phyloP scores from a whole-genome alignment of 805 yeast genomes.

The Kodamaea leandrae region DNA sequence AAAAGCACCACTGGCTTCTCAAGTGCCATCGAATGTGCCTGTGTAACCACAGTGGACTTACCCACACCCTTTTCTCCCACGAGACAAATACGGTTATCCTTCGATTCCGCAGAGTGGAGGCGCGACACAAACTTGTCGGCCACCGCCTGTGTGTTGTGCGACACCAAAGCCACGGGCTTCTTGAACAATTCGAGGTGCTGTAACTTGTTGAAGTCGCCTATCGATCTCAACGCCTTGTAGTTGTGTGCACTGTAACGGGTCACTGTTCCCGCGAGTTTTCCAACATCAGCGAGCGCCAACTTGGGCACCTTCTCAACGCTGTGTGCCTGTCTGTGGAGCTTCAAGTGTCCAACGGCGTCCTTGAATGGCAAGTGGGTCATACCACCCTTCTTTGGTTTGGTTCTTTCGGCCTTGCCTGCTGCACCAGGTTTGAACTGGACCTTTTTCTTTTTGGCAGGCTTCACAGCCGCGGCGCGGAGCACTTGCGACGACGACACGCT shows the following conservation, averaged over 20 bases:
- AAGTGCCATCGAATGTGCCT: constrained; percentile 57
- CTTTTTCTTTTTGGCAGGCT: constrained; percentile 23
- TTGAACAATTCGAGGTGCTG: constrained; percentile 64
- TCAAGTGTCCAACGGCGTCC: constrained; percentile 35
- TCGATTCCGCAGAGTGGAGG: constrained; percentile 29
- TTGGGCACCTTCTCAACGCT: constrained; percentile 17
- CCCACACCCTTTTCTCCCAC: constrained; percentile 77
- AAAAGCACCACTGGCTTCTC: constrained; percentile 46
- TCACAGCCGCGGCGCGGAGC: constrained; percentile 12
- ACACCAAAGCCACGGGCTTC: constrained; percentile 58
- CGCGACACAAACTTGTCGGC: constrained; percentile 39
- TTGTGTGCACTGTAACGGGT: constrained; percentile 40
- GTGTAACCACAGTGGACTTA: constrained; percentile 70
- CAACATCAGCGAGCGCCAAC: constrained; percentile 12
- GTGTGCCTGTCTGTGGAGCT: constrained; percentile 33
- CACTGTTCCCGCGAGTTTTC: constrained; percentile 16
- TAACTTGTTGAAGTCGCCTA: constrained; percentile 64
- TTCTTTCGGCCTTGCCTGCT: constrained; percentile 12
- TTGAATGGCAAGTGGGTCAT: constrained; percentile 40
- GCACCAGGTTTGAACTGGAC: constrained; percentile 18
- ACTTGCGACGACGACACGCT: constrained; percentile 7
- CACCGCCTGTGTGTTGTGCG: constrained; percentile 45
- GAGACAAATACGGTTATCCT: constrained; percentile 51
- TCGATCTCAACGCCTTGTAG: constrained; percentile 42
- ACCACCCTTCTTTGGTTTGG: constrained; percentile 36